Conservation (phyloP, 1,139 yeast genomes). For the Blastobotrys illinoisensis region DNA sequence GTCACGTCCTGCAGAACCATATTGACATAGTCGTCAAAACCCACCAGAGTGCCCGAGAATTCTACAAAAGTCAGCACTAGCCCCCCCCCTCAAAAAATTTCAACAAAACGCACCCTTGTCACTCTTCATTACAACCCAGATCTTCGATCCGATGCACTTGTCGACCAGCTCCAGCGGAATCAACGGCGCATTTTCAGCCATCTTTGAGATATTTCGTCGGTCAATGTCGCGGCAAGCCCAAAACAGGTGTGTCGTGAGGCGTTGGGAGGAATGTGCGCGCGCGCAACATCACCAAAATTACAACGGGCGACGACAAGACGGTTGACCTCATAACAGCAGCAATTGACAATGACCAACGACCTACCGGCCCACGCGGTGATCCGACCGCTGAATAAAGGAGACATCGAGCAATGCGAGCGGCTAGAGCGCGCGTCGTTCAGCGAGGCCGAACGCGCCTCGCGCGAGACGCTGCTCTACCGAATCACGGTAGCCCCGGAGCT, state of each 20-base stretch:
- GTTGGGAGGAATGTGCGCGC: background rate
- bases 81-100: background rate
- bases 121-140: constrained; percentile 67
- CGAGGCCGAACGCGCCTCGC: constrained; percentile 55
- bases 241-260: background rate
- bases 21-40: constrained; percentile 94
- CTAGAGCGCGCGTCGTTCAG: constrained; percentile 66
- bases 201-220: too few species aligned
- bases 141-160: constrained; percentile 72
- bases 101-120: constrained; percentile 9
- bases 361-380: constrained; percentile 66
- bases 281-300: background rate
- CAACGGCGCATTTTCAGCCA: constrained; percentile 20
- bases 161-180: constrained; percentile 85
- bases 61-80: constrained; percentile 38
- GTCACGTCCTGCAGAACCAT: constrained; percentile 80
- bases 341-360: constrained; percentile 20
- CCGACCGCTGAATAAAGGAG: constrained; percentile 73
- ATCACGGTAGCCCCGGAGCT: constrained; percentile 82
- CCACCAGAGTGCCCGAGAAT: constrained; percentile 79
- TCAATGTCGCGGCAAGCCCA: too few species aligned
- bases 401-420: constrained; percentile 52
- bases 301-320: background rate
- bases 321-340: background rate
- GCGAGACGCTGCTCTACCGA: constrained; percentile 62